phyloP scores from a whole-genome alignment of 2,329 filamentous ascomycete species.

The Neurospora sp. region DNA sequence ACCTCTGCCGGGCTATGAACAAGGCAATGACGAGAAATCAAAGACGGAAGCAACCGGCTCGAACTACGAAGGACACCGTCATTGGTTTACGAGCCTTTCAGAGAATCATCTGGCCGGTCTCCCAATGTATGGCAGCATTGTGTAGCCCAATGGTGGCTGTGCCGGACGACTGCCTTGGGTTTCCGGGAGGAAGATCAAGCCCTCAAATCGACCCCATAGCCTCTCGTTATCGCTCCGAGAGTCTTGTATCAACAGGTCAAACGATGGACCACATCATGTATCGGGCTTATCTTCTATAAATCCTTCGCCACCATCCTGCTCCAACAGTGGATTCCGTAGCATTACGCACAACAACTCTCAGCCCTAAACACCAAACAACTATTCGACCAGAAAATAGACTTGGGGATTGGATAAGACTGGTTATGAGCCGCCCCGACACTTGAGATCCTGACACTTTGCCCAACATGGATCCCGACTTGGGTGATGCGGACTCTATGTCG shows the following conservation, averaged over 20 bases:
- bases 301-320: not conserved
- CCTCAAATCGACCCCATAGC: not conserved
- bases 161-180: not conserved
- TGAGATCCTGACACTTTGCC: not conserved
- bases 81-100: not conserved
- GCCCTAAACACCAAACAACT: not conserved
- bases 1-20: not conserved
- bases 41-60: not conserved
- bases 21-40: not conserved
- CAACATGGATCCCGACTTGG: not conserved
- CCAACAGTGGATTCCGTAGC: not conserved
- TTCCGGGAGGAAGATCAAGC: not conserved
- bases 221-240: not conserved
- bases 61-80: not conserved
- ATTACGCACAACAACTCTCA: not conserved
- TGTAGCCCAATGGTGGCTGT: not conserved
- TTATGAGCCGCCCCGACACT: not conserved
- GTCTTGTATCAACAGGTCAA: not conserved
- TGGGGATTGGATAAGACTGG: not conserved
- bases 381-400: not conserved
- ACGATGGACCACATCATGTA: not conserved
- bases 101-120: not conserved
- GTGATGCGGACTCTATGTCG: not conserved
- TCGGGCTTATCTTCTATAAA: not conserved
- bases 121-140: not conserved